Conservation (phyloP, 805 yeast genomes). For the Zygoascus biomembranicola region DNA sequence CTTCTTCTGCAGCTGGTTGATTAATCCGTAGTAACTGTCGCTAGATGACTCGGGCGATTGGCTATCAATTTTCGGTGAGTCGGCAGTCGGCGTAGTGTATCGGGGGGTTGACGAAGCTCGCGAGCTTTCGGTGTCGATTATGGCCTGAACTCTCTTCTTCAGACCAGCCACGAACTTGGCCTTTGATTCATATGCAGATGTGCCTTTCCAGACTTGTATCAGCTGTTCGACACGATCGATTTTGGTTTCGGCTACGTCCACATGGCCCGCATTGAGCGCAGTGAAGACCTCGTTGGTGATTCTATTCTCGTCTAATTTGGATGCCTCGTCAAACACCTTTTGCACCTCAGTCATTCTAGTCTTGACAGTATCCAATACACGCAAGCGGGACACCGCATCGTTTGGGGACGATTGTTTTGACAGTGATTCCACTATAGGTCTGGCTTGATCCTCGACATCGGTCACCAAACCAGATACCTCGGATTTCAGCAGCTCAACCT, state of each 20-base stretch:
- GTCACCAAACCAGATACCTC: constrained; percentile 21
- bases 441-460: constrained; percentile 15
- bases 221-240: constrained; percentile 12
- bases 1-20: constrained; percentile 16
- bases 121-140: not conserved
- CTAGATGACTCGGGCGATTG: not conserved
- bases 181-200: constrained; percentile 11
- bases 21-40: constrained; percentile 14
- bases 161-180: constrained; percentile 18
- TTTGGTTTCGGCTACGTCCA: constrained; percentile 12
- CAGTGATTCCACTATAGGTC: constrained; percentile 8
- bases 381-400: constrained; percentile 17
- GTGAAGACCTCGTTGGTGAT: constrained; percentile 22
- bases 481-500: constrained; percentile 26
- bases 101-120: constrained; percentile 1
- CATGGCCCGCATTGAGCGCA: constrained; percentile 10
- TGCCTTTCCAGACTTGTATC: constrained; percentile 22
- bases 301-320: constrained; percentile 19
- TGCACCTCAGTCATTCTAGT: constrained; percentile 21
- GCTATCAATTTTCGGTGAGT: not conserved
- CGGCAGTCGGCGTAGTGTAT: not conserved
- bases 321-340: constrained; percentile 20
- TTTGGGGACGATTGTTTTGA: not conserved
- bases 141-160: constrained; percentile 16
- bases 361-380: constrained; percentile 18